Conservation (phyloP, 2,329 filamentous ascomycete species). For the Xylariomycetidae sp. region DNA sequence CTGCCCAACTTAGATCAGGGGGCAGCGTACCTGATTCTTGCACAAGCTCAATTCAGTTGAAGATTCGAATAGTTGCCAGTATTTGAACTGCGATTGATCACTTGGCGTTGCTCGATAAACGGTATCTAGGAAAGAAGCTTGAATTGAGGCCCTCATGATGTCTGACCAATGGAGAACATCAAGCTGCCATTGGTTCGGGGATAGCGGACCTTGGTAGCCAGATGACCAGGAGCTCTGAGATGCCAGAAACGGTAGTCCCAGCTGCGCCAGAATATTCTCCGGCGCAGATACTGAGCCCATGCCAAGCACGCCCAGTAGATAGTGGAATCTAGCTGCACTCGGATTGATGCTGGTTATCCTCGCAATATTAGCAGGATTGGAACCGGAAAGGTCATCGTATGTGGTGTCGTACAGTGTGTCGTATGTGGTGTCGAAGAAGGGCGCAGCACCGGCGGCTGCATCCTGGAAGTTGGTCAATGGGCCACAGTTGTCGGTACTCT, state of each 20-base stretch:
- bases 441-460: slow-evolving; percentile 2
- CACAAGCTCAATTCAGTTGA: too few species aligned
- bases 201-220: slow-evolving; percentile 1
- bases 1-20: too few species aligned
- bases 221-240: neutral
- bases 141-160: neutral
- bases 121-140: neutral
- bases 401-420: too few species aligned
- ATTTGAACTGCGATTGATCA: too few species aligned
- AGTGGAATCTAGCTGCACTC: neutral
- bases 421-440: slow-evolving; percentile 2
- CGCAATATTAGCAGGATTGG: too few species aligned
- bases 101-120: neutral
- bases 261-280: neutral
- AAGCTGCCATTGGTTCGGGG: slow-evolving; percentile 5
- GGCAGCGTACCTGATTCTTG: slow-evolving; percentile 4
- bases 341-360: neutral
- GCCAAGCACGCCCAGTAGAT: neutral
- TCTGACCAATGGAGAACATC: slow-evolving; percentile 3
- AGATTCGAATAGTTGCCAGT: too few species aligned
- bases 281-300: neutral
- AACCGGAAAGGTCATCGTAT: too few species aligned
- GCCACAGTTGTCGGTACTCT: slow-evolving; percentile 3
- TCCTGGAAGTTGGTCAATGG: slow-evolving; percentile 9
- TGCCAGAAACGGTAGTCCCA: neutral